Conservation (phyloP, 108 stramenopile species). For the Fragilariopsis cylindrus region DNA sequence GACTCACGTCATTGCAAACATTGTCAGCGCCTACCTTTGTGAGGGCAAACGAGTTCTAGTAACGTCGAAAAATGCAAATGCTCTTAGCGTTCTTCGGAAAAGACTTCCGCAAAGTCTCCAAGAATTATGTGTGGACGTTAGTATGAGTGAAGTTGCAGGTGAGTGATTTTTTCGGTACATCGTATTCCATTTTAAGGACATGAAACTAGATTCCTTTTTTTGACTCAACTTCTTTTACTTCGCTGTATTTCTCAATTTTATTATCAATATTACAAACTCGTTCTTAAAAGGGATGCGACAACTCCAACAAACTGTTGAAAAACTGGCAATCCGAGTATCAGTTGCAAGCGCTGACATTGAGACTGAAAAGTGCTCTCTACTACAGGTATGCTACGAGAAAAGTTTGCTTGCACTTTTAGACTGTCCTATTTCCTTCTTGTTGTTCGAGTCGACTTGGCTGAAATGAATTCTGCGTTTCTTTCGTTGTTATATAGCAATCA, state of each 20-base stretch:
- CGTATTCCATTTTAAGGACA: neutral
- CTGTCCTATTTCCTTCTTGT: neutral
- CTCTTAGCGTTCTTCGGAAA: constrained; percentile 51
- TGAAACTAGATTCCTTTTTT: neutral
- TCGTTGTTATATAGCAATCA: neutral
- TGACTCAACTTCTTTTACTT: no score
- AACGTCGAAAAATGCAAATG: constrained; percentile 57
- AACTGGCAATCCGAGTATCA: constrained; percentile 52
- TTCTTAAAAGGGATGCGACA: constrained; percentile 49
- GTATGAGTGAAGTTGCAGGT: constrained; percentile 34
- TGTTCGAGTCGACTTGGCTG: neutral
- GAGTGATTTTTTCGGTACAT: neutral
- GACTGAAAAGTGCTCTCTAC: constrained; percentile 29
- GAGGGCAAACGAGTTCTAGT: constrained; percentile 66
- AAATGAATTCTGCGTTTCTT: neutral
- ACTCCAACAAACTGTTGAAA: constrained; percentile 63
- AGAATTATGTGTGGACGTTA: constrained; percentile 60
- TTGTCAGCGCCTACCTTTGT: constrained; percentile 59
- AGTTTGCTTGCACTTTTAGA: neutral
- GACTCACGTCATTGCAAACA: constrained; percentile 55
- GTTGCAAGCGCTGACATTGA: constrained; percentile 35
- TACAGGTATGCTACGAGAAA: constrained; percentile 23
- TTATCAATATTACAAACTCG: no score
- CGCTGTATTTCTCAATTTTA: no score
- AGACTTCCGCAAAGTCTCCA: constrained; percentile 50